Evolutionary conservation across 495 filamentous ascomycete genomes (phyloP).

Genomic region (Schizothecium vesticola): DNA sequence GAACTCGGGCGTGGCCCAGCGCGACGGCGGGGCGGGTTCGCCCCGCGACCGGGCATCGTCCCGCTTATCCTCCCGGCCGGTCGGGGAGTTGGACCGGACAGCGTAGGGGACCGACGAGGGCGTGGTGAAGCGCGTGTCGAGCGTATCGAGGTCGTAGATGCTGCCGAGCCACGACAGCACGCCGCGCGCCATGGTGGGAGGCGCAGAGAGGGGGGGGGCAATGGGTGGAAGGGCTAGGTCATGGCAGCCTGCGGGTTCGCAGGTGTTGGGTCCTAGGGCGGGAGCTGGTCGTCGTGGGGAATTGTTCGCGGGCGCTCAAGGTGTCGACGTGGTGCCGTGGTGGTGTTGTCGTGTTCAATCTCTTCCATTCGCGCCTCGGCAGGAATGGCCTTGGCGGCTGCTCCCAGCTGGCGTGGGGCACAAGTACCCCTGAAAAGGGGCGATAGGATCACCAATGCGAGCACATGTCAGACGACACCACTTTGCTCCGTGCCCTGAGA

Average conservation of each 20-base stretch:
- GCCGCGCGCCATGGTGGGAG: conserved; percentile 16
- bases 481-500: not conserved
- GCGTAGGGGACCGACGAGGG: conserved; percentile 62
- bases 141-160: conserved; percentile 79
- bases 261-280: not conserved
- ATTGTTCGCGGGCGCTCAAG: not conserved
- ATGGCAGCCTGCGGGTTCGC: not conserved
- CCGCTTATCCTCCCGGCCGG: conserved; percentile 21
- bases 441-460: not conserved
- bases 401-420: not conserved
- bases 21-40: conserved; percentile 39
- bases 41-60: conserved; percentile 31
- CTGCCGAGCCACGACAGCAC: conserved; percentile 45
- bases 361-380: not conserved
- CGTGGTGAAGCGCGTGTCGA: conserved; percentile 85
- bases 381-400: not conserved
- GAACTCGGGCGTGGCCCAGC: conserved; percentile 86
- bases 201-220: not conserved
- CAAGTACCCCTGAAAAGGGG: not conserved
- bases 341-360: not conserved
- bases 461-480: not conserved
- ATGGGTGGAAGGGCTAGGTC: not conserved
- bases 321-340: not conserved
- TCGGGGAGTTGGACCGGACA: conserved; percentile 31
- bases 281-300: not conserved